Evolutionary conservation across 2,329 filamentous ascomycete genomes (phyloP).

Genomic region (Nemania diffusa): DNA sequence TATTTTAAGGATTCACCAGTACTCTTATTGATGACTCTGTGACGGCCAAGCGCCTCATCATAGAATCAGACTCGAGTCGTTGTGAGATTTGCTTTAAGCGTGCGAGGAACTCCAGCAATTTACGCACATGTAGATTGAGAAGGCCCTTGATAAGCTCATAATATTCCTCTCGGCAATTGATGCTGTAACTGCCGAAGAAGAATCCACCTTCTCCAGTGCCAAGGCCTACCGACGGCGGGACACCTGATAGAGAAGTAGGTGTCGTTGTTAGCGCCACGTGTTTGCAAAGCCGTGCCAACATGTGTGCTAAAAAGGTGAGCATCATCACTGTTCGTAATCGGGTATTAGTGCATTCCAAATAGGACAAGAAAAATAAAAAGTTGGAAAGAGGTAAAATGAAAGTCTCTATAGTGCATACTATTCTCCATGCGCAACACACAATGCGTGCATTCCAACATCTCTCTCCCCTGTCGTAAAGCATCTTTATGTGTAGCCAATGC

Average conservation of each 20-base stretch:
- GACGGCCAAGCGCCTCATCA: background rate
- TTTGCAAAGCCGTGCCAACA: background rate
- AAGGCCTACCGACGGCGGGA: background rate
- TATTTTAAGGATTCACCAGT: background rate
- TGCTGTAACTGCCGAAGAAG: background rate
- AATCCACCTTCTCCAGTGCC: background rate
- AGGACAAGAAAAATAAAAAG: background rate
- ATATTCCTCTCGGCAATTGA: background rate
- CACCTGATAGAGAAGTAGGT: background rate
- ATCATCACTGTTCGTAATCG: background rate
- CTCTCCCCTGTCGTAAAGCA: background rate
- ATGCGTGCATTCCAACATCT: background rate
- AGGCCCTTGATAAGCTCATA: background rate
- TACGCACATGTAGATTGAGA: constrained; percentile 1
- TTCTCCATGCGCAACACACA: background rate
- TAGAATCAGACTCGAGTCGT: background rate
- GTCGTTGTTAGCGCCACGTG: background rate
- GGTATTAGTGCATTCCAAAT: background rate
- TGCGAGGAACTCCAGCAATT: background rate
- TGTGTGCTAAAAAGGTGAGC: background rate
- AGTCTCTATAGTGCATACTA: background rate
- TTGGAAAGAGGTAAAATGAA: background rate
- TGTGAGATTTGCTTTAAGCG: background rate
- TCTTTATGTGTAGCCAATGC: background rate
- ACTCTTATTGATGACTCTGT: constrained; percentile 1